Percentiles rank a stretch among this genome's conserved stretches.
phyloP scores from a whole-genome alignment of 2,329 filamentous ascomycete species.

The Ophiostoma sp. region DNA sequence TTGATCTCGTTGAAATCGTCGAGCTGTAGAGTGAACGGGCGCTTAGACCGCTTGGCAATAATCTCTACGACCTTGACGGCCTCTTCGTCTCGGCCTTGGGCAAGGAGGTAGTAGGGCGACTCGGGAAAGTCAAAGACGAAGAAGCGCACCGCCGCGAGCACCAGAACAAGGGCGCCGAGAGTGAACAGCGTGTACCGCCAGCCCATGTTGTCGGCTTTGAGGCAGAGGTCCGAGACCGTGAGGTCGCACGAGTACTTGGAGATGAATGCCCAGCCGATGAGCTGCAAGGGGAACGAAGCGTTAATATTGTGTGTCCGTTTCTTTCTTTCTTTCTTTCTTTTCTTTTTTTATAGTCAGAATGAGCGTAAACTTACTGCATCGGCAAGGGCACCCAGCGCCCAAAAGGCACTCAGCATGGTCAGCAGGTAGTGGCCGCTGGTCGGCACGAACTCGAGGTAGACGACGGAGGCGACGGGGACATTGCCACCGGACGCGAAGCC shows the following conservation, averaged over 20 bases:
- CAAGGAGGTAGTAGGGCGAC: too few species aligned
- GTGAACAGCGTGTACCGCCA: not conserved
- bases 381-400: not conserved
- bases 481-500: too few species aligned
- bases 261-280: not conserved
- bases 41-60: too few species aligned
- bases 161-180: not conserved
- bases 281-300: not conserved
- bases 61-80: too few species aligned
- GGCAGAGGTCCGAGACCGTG: not conserved
- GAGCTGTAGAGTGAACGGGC: too few species aligned
- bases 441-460: not conserved
- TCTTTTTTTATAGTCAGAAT: too few species aligned
- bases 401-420: not conserved
- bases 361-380: not conserved
- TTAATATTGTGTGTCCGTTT: not conserved
- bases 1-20: too few species aligned
- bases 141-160: not conserved
- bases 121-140: too few species aligned
- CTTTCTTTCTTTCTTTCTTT: too few species aligned
- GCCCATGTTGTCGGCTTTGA: constrained; percentile 1
- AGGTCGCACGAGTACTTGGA: not conserved
- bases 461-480: not conserved
- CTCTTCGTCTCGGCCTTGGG: too few species aligned
- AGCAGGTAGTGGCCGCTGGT: not conserved